A percentile compares a stretch with the other conserved stretches of the same genome.
Evolutionary conservation across 805 yeast species (phyloP).

Genomic region (Metschnikowia dekortorum): DNA sequence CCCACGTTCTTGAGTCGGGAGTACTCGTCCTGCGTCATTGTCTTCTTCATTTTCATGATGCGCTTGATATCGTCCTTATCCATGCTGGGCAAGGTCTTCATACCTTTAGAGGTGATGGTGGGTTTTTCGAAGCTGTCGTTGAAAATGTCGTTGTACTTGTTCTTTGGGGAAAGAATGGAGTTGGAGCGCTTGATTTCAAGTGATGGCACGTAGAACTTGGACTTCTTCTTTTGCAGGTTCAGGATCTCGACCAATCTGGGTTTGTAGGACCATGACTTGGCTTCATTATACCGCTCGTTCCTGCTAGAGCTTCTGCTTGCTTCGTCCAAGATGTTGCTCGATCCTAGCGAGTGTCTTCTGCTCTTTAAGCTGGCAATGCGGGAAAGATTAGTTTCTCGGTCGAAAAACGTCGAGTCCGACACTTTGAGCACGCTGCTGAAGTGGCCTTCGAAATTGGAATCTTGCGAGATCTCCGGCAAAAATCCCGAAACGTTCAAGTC

Average conservation of each 20-base stretch:
- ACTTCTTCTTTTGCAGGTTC: constrained; percentile 8
- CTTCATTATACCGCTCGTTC: background rate
- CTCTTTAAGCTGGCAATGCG: constrained; percentile 1
- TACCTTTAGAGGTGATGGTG: constrained; percentile 43
- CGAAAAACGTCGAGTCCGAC: constrained; percentile 3
- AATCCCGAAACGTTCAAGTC: constrained; percentile 39
- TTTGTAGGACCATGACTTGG: background rate
- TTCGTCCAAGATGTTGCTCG: constrained; percentile 1
- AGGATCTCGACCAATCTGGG: background rate
- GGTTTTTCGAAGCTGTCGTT: constrained; percentile 25
- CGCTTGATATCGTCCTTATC: constrained; percentile 41
- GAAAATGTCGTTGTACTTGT: constrained; percentile 37
- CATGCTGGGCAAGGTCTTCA: constrained; percentile 49
- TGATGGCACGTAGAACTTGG: constrained; percentile 39
- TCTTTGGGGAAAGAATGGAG: constrained; percentile 33
- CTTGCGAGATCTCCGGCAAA: constrained; percentile 45
- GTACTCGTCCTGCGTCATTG: constrained; percentile 39
- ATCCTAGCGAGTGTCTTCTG: constrained; percentile 2
- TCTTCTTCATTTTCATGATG: constrained; percentile 30
- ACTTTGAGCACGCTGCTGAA: constrained; percentile 30
- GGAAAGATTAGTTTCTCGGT: background rate
- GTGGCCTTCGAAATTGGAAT: constrained; percentile 46
- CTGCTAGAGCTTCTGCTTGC: background rate
- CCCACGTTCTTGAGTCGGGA: constrained; percentile 30
- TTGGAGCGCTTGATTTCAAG: constrained; percentile 37